These are phyloP conservation scores for Skeletonema tropicum DNA, from an alignment of 108 stramenopile genomes.

Conservation along the genomic window DNA sequence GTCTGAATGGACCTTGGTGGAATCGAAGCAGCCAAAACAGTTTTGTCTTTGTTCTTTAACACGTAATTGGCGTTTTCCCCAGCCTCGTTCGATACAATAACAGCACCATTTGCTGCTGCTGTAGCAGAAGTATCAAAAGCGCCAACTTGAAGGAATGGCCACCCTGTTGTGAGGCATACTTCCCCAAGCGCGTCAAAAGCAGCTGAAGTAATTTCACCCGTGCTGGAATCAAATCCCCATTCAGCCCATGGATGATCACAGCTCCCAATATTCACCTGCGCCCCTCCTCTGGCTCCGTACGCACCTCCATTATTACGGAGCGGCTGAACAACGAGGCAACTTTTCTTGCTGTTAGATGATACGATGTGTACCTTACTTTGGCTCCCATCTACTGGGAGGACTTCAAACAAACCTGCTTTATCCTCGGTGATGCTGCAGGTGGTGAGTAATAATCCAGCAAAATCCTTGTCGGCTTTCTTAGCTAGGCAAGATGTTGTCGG, in stretches of 20 bases:
- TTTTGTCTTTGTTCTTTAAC: slow-evolving; percentile 54
- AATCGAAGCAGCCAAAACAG: slow-evolving; percentile 72
- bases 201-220: slow-evolving; percentile 67
- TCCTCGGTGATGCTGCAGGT: slow-evolving; percentile 45
- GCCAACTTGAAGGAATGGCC: slow-evolving; percentile 89
- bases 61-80: slow-evolving; percentile 74
- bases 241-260: slow-evolving; percentile 60
- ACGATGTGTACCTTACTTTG: slow-evolving; percentile 19
- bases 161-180: slow-evolving; percentile 89
- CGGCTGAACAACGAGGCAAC: slow-evolving; percentile 56
- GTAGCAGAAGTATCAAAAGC: slow-evolving; percentile 68
- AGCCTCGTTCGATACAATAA: slow-evolving; percentile 80
- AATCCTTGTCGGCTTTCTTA: slow-evolving; percentile 41
- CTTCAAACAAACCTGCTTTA: slow-evolving; percentile 56
- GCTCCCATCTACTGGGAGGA: slow-evolving; percentile 24
- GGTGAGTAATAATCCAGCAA: slow-evolving; percentile 58
- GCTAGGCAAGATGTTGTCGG: slow-evolving; percentile 73
- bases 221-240: slow-evolving; percentile 54
- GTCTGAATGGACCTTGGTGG: slow-evolving; percentile 86
- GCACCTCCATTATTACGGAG: slow-evolving; percentile 77
- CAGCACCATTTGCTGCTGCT: slow-evolving; percentile 51
- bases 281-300: slow-evolving; percentile 74
- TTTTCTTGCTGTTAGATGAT: slow-evolving; percentile 28
- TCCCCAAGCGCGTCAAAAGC: slow-evolving; percentile 51
- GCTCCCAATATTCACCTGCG: slow-evolving; percentile 65